phyloP scores from a whole-genome alignment of 2,329 filamentous ascomycete species.

The Lasiodiplodia gonubiensis region DNA sequence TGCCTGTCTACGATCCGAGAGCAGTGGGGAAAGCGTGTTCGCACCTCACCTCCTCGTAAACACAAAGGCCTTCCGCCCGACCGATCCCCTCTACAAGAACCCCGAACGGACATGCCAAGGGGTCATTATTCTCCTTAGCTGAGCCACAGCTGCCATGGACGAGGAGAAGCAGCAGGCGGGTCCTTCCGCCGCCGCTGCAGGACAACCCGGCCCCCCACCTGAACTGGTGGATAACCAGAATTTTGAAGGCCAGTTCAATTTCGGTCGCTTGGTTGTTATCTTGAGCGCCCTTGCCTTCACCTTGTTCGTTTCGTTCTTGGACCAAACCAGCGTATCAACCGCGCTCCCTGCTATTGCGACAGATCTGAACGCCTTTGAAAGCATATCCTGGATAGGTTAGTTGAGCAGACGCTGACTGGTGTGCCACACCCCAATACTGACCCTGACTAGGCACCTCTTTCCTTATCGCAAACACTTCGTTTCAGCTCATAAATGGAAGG shows the following conservation, averaged over 20 bases:
- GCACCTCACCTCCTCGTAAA: background rate
- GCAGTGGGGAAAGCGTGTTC: background rate
- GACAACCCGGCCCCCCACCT: background rate
- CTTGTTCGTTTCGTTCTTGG: constrained; percentile 45
- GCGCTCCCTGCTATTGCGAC: constrained; percentile 49
- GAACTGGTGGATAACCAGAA: constrained; percentile 19
- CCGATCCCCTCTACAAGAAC: background rate
- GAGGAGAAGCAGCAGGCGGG: constrained; percentile 18
- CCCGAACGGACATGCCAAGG: background rate
- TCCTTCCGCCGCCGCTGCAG: background rate
- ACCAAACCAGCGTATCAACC: constrained; percentile 50
- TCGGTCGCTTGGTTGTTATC: constrained; percentile 7
- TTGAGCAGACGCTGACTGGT: background rate
- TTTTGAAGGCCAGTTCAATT: constrained; percentile 13
- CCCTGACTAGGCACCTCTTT: constrained; percentile 30
- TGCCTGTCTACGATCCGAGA: constrained; percentile 12
- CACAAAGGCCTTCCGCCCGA: background rate
- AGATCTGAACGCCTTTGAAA: constrained; percentile 37
- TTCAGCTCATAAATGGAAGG: constrained; percentile 29
- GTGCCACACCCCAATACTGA: background rate
- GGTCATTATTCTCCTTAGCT: background rate
- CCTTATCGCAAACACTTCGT: constrained; percentile 32
- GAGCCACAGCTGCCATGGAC: constrained; percentile 8
- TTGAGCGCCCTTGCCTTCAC: constrained; percentile 18
- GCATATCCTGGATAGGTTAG: constrained; percentile 16